phyloP scores from a whole-genome alignment of 2,329 filamentous ascomycete species.

The Blumeria graminis region DNA sequence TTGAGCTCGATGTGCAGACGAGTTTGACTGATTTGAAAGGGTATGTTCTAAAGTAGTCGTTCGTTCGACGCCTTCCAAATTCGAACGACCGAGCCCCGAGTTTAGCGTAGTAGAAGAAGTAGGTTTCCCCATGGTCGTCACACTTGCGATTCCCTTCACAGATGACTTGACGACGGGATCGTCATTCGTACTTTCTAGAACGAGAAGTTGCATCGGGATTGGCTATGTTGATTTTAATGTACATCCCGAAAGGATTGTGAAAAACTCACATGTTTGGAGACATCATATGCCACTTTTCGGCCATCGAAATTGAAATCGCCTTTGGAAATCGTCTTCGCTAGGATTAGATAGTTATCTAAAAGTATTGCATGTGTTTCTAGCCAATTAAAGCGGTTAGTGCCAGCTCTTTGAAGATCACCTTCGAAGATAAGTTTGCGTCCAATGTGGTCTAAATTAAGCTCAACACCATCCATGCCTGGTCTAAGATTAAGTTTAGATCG shows the following conservation, averaged over 20 bases:
- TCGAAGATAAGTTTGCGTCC: constrained; percentile 73
- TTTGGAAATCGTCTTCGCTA: constrained; percentile 53
- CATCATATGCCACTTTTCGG: constrained; percentile 67
- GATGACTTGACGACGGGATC: constrained; percentile 65
- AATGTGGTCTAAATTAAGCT: constrained; percentile 80
- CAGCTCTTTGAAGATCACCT: constrained; percentile 72
- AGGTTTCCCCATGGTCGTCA: constrained; percentile 32
- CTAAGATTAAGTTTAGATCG: constrained; percentile 62
- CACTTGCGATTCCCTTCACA: constrained; percentile 31
- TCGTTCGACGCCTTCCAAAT: constrained; percentile 18
- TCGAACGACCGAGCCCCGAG: constrained; percentile 21
- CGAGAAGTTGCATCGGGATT: constrained; percentile 88
- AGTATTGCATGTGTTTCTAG: constrained; percentile 82
- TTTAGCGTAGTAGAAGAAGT: constrained; percentile 36
- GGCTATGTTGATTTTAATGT: constrained; percentile 36
- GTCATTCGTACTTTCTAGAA: constrained; percentile 79
- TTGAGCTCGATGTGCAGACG: constrained; percentile 19
- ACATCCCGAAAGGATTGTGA: neutral
- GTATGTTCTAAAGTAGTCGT: constrained; percentile 41
- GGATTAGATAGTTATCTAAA: constrained; percentile 88
- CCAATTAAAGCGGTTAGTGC: constrained; percentile 74
- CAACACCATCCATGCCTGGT: constrained; percentile 66
- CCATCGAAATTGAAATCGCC: constrained; percentile 45
- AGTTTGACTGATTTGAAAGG: constrained; percentile 40
- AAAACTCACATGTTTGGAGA: constrained; percentile 53